Base-by-base conservation (phyloP, 331 rosid species). In the Rosa hybrid region DNA sequence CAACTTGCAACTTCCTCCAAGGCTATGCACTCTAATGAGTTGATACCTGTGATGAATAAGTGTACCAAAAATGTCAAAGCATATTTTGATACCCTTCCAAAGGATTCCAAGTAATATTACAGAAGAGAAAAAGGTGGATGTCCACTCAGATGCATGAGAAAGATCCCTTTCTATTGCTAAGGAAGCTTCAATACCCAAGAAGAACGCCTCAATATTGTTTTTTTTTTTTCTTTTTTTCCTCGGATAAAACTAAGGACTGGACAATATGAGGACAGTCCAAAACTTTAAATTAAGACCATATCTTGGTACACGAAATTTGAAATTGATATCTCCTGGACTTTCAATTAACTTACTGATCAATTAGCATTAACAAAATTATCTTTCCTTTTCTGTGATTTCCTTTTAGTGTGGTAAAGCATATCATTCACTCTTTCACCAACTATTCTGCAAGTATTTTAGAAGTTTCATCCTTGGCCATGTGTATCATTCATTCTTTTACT, bases 1-100 rank as follows among this genome's bases (percentile, higher is more conserved):
- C 94, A 89, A 91, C 87, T 86, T 93, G 97, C 92, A 87, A 63
- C 87, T 88, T 83, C 57, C 89, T 87, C 96, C 97, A 0, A 93
- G 89, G 83, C 87, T 85, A 83, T 93, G 94, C 65, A 87, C 87
- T 85, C 98, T 83, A 41, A 89, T 85, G 68, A 93, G 92, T 80
- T 90, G 90, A 86, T 82, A 91, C 84, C 99, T 96, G 80, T 64
- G 49, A 71, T 39, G 17, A 68, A 38, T 34, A 30, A 50, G 70
- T n/a, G 68, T 53, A 72, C 18, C 77, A 74, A 80, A 9, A 62
- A 17, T 84, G 50, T 78, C 41, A 69, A 83, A 81, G 81, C 45
- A 42, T 14, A 75, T 12, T 41, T 75, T 41, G 39, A 41, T 14
- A 23, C 54, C 56, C 34, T 25, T 34, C 46, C 68, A 63, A 12